A percentile compares a stretch with the other conserved stretches of the same genome.
phyloP scores from a whole-genome alignment of 306 rosid species.

The Alnus glutinosa region DNA sequence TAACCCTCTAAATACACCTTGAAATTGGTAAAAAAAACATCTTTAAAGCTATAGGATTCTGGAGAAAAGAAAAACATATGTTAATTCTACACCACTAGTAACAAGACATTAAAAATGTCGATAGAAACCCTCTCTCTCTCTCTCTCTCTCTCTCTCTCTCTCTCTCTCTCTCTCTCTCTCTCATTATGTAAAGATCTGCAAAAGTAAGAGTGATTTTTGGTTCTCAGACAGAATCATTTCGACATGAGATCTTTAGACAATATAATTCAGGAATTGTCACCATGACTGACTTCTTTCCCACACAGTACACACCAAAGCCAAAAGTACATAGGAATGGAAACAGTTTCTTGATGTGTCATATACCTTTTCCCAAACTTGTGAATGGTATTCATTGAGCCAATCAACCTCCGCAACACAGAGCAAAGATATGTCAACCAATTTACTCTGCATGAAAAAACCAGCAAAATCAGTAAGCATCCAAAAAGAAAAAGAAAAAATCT shows the following conservation, averaged over 20 bases:
- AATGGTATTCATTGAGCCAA: constrained; percentile 87
- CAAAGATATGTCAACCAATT: constrained; percentile 74
- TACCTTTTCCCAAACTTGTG: constrained; percentile 94
- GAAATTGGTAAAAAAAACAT: neutral
- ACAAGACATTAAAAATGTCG: neutral
- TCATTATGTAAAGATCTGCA: neutral
- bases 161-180: neutral
- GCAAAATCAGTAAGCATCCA: constrained; percentile 9
- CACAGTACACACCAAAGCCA: neutral
- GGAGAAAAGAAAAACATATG: neutral
- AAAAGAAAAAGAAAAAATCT: neutral
- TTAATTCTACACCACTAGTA: neutral
- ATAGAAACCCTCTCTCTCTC: neutral
- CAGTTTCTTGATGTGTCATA: neutral
- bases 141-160: neutral
- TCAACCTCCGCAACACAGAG: constrained; percentile 66
- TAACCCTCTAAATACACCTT: too few relatives aligned
- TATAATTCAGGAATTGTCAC: neutral
- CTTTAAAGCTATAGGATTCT: neutral
- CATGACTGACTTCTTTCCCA: neutral
- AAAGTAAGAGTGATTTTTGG: neutral
- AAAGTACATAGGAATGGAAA: neutral
- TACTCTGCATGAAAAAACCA: constrained; percentile 59
- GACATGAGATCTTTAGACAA: neutral
- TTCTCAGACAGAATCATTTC: neutral